Conservation (phyloP, 2,329 filamentous ascomycete species). For the Epichloe hybrida region DNA sequence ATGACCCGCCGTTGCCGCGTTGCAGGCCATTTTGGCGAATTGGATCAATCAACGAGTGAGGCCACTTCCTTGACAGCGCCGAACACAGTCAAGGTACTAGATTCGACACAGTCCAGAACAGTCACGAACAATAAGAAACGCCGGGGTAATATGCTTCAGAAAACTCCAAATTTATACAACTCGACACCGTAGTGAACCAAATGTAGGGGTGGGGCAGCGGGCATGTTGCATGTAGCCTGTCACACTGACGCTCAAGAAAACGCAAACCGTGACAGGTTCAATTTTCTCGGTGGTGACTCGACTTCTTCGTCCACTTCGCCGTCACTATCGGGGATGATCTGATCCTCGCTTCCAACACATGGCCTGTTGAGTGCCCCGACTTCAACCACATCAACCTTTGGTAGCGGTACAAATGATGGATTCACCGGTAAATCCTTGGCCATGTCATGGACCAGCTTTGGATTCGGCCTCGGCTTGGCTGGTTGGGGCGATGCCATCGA, state of each 20-base stretch:
- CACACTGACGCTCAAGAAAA: constrained; percentile 17
- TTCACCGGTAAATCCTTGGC: constrained; percentile 31
- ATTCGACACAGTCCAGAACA: not conserved
- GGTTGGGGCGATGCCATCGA: constrained; percentile 15
- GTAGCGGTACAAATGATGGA: constrained; percentile 40
- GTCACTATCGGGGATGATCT: constrained; percentile 40
- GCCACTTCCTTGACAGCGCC: not conserved
- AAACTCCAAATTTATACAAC: not conserved
- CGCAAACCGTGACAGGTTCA: constrained; percentile 37
- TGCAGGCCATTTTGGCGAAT: not conserved
- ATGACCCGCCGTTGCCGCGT: too few species aligned
- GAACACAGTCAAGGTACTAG: not conserved
- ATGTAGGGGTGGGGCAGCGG: not conserved
- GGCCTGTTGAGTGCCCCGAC: constrained; percentile 35
- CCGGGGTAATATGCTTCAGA: constrained; percentile 2
- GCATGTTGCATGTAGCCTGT: not conserved
- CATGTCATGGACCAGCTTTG: constrained; percentile 13
- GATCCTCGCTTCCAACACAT: constrained; percentile 39
- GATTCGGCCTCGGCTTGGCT: constrained; percentile 15
- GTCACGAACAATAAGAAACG: constrained; percentile 1
- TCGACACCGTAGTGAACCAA: not conserved
- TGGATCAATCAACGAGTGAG: not conserved
- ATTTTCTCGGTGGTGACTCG: constrained; percentile 17
- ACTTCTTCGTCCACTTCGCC: constrained; percentile 29
- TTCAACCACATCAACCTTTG: constrained; percentile 39